Conservation (phyloP, 495 filamentous ascomycete species). For the Platismatia glauca region DNA sequence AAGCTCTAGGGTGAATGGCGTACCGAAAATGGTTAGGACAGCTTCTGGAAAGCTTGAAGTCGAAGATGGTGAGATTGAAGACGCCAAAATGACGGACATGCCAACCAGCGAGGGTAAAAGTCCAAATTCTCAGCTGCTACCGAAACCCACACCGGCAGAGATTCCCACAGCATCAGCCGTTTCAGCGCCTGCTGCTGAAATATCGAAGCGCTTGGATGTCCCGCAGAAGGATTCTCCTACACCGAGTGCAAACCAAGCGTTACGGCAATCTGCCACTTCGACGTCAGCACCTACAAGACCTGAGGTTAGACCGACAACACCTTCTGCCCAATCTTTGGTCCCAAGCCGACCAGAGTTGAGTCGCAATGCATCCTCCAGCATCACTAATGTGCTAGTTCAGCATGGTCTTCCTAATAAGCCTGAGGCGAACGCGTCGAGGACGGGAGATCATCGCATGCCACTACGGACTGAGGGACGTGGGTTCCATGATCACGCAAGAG, state of each 20-base stretch:
- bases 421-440: constrained; percentile 14
- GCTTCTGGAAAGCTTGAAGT: constrained; percentile 43
- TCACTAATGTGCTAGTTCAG: constrained; percentile 14
- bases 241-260: not conserved
- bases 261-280: constrained; percentile 7
- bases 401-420: constrained; percentile 24
- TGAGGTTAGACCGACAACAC: not conserved
- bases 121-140: constrained; percentile 5
- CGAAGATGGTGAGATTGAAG: constrained; percentile 73
- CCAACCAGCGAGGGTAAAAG: constrained; percentile 15
- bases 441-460: constrained; percentile 12
- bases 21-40: constrained; percentile 28
- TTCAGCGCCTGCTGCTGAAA: not conserved
- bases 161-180: not conserved
- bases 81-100: constrained; percentile 45
- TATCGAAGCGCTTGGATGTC: not conserved
- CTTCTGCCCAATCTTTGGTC: constrained; percentile 8
- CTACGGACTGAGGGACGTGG: constrained; percentile 13
- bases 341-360: constrained; percentile 17
- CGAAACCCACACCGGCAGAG: not conserved
- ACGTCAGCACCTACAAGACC: constrained; percentile 2
- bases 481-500: constrained; percentile 14
- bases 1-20: constrained; percentile 29
- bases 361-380: constrained; percentile 11
- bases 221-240: constrained; percentile 10